These are phyloP conservation scores for Rhododendron ovatum DNA, from an alignment of 148 eudicot species.

Conservation along the genomic window DNA sequence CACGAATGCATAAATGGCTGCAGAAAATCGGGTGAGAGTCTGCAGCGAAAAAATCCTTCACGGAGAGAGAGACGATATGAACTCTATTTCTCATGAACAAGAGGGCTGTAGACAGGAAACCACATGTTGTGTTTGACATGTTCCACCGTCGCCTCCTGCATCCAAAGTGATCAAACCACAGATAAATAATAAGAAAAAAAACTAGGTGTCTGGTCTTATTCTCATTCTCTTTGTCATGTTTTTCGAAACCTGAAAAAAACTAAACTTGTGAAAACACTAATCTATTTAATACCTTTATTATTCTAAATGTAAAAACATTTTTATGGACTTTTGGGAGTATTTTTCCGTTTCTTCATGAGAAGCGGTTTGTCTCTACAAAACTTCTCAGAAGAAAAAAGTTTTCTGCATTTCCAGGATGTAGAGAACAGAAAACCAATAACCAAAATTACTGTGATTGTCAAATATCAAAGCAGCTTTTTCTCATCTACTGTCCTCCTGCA, in stretches of 20 bases:
- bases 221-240: not conserved
- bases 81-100: constrained; percentile 77
- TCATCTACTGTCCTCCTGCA: not conserved
- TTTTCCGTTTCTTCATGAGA: not conserved
- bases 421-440: not conserved
- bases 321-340: not conserved
- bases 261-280: not conserved
- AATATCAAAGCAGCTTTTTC: not conserved
- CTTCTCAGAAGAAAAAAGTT: not conserved
- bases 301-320: not conserved
- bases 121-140: constrained; percentile 81
- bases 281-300: not conserved
- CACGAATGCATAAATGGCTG: not conserved
- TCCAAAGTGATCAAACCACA: not conserved
- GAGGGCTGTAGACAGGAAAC: constrained; percentile 88
- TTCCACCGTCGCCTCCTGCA: constrained; percentile 70
- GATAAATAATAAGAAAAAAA: not conserved
- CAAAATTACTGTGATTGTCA: not conserved
- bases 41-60: not conserved
- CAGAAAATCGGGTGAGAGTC: not conserved
- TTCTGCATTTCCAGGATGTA: not conserved
- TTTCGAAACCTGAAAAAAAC: not conserved
- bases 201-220: not conserved
- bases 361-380: not conserved
- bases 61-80: not conserved